A percentile compares a stretch with the other conserved stretches of the same genome.
phyloP scores from a whole-genome alignment of 805 yeast genomes.

The Pichia deserticola region DNA sequence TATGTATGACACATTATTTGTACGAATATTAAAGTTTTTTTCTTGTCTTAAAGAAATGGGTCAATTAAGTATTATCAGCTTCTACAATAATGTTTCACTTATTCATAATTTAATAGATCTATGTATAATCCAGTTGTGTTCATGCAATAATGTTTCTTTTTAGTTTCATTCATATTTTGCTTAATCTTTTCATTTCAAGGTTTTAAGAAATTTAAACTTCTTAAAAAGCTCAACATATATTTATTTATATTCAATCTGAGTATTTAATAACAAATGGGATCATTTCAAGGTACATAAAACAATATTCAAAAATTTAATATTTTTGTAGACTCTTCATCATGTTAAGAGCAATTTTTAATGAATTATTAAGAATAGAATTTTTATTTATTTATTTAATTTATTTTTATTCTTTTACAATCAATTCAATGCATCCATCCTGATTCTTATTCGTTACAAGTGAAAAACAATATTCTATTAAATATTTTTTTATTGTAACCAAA shows the following conservation, averaged over 20 bases:
- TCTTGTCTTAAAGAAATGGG: not conserved
- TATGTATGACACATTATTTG: no score
- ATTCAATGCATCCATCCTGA: slow-evolving; percentile 9
- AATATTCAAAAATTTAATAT: not conserved
- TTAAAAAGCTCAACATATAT: not conserved
- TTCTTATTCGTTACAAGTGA: not conserved
- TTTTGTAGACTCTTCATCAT: slow-evolving; percentile 5
- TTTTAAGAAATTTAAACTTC: not conserved
- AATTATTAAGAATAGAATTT: not conserved
- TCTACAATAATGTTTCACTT: not conserved
- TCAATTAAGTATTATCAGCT: not conserved
- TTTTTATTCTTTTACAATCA: not conserved
- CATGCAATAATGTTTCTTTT: not conserved
- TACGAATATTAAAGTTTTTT: no score
- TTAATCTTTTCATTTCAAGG: no score
- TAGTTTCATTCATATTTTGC: no score
- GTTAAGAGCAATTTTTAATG: slow-evolving; percentile 2
- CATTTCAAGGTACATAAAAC: slow-evolving; percentile 6
- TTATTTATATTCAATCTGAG: no score
- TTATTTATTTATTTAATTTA: not conserved
- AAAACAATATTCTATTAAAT: no score
- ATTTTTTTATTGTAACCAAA: not conserved
- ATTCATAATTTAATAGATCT: not conserved
- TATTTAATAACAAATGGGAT: not conserved
- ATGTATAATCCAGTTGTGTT: not conserved